Evolutionary conservation across 495 filamentous ascomycete genomes (phyloP), one percentile per base, ranked within the genome.

Genomic region (Podospora appendiculata): DNA sequence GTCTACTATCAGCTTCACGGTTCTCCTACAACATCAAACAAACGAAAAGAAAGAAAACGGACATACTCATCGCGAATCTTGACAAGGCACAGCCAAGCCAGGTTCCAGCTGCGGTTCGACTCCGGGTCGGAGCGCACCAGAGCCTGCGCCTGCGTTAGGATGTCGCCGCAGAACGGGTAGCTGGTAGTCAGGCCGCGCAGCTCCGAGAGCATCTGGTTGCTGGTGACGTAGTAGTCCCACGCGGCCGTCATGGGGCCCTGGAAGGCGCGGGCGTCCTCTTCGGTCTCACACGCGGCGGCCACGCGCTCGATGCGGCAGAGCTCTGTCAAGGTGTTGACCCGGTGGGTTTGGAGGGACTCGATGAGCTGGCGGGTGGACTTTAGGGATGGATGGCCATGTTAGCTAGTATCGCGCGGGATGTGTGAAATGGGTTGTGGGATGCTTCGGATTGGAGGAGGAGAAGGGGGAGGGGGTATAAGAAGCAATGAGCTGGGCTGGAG

Each of bases 171-270:
- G 60, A 89, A 86, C 0, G 86, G 86, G 55, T 87, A 90, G 58
- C 81, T 82, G 17, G 76, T 71, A 0, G 86, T 89, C 45, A 89
- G 62, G 13, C 81, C 80, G 36, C 85, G 71, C 3, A 90, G 76
- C 54, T 90, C 87, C 32, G 73, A 82, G n/a, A 90, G 72, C 18
- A 90, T 71, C 61, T 85, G 84, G 68, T 89, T 82, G 50, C 77
- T 83, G 47, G 79, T 80, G 55, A 90, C 86, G 62, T 89, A 89
- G 66, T 88, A 77, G 10, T 76, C 70, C 84, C 86, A 90, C 5
- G 86, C 86, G 5, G 74, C 65, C 3, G 84, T 86, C 82, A 90
- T 83, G 9, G 83, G 82, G 0, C 51, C 63, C 60, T 76, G 74
- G 50, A 78, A 77, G 0, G 69, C 69, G 35, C 78, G 76, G 14